These are phyloP conservation scores for Cornus controversa DNA, from an alignment of 148 eudicot genomes.

Conservation along the genomic window DNA sequence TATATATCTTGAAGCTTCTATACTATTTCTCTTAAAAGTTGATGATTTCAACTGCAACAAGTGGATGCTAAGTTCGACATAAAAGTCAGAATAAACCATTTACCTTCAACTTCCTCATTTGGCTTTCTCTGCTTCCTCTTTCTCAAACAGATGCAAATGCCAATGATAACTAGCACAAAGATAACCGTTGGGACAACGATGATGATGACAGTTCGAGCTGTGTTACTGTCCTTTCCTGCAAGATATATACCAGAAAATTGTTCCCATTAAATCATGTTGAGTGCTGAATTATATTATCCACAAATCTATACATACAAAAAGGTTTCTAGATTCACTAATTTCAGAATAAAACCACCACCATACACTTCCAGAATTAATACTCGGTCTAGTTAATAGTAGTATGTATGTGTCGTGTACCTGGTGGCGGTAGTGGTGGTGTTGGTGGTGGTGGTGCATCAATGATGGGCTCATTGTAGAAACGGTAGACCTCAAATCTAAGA, in stretches of 20 bases:
- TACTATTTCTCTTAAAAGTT: too few species aligned
- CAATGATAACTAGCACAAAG: slow-evolving; percentile 2
- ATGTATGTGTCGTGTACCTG: too few species aligned
- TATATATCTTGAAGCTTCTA: too few species aligned
- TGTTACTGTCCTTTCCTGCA: not conserved
- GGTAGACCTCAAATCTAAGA: slow-evolving; percentile 22
- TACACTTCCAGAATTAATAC: too few species aligned
- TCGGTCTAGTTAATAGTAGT: too few species aligned
- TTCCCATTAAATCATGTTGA: not conserved
- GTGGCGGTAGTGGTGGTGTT: not conserved
- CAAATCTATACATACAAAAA: not conserved
- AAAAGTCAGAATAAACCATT: not conserved
- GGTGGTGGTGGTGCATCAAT: not conserved
- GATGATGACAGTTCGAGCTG: slow-evolving; percentile 1
- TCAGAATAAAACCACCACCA: not conserved
- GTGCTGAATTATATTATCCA: not conserved
- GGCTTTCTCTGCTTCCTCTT: slow-evolving; percentile 16
- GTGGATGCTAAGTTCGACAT: not conserved
- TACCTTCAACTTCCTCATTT: not conserved
- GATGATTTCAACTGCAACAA: too few species aligned
- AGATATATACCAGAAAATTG: not conserved
- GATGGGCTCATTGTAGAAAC: slow-evolving; percentile 14
- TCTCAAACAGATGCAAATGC: slow-evolving; percentile 2
- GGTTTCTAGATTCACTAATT: not conserved
- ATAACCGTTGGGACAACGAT: slow-evolving; percentile 6